Evolutionary conservation across 225 moss, liverwort and hornwort genomes (phyloP), one percentile per base, ranked within the genome.

Genomic region (Thuidium tamariscinum): DNA sequence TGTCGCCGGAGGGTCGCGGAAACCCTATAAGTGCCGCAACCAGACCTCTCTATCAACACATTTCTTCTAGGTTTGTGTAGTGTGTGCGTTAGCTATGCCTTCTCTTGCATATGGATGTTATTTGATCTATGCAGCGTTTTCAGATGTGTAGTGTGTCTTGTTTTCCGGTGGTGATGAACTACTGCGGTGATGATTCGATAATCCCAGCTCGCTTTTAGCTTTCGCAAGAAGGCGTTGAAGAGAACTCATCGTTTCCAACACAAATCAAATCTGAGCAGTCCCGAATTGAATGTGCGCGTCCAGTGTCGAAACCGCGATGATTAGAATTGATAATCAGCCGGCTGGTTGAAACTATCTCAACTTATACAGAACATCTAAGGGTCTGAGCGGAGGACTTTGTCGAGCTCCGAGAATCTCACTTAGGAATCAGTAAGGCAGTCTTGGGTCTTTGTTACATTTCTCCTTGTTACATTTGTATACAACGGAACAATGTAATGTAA

Each of bases 121-220:
- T 37, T 30, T 5, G 42, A 21, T 14, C 10, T 8, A 8, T 20
- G 42, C 30, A 13, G 20, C 5, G 13, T 44, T 44, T 9, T 7
- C 19, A 21, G n/a, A 27, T 18, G 6, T 37, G 7, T 30, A 54
- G 5, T 44, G 14, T 16, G 60, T 14, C 32, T 44, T 42, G 42
- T 32, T 61, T 61, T 42, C 14, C 13, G 2, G 29, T 30, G 42
- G 5, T 61, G 32, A 79, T 5, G 19, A 20, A 29, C 13, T 46
- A 86, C 89, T 93, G 93, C 92, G 4, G 84, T 93, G 93, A 93
- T 92, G 93, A 93, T 93, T 89, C 90, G 93, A 93, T 93, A 92
- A 93, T 56, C 93, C 93, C 93, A 93, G 93, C 93, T 93, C 93
- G 92, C 93, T 93, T 93, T 93, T 90, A 93, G 93, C 48, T 12